These are phyloP conservation scores for Trichoderma hamatum DNA, from an alignment of 2,329 filamentous ascomycete genomes.

Conservation along the genomic window DNA sequence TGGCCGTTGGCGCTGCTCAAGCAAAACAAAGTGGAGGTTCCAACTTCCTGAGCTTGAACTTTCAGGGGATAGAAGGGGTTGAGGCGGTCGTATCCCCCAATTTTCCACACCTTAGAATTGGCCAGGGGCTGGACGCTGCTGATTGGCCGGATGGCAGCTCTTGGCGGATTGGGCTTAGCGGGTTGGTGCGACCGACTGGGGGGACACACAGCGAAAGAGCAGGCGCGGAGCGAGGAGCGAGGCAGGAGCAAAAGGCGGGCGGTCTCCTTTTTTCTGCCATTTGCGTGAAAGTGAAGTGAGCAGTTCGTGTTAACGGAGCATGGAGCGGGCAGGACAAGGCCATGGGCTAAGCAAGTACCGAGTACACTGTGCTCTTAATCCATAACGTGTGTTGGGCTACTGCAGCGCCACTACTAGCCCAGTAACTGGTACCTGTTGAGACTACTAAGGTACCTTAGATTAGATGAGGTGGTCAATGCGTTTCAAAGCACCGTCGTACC, in stretches of 20 bases:
- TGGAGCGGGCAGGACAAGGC: not conserved
- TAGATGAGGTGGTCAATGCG: slow-evolving; percentile 32
- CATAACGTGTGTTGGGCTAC: not conserved
- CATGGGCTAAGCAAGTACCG: not conserved
- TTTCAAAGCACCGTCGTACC: slow-evolving; percentile 28
- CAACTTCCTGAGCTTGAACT: slow-evolving; percentile 26
- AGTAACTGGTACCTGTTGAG: not conserved
- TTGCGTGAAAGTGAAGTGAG: not conserved
- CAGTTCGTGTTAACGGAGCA: slow-evolving; percentile 21
- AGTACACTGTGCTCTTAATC: not conserved
- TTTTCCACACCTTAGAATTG: slow-evolving; percentile 40
- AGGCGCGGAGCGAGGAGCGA: slow-evolving; percentile 1
- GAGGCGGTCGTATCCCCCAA: slow-evolving; percentile 31
- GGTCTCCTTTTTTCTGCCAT: slow-evolving; percentile 11
- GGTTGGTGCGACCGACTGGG: slow-evolving; percentile 35
- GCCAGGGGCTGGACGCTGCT: slow-evolving; percentile 25
- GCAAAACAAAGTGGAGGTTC: slow-evolving; percentile 27
- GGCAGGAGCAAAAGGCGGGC: slow-evolving; percentile 18
- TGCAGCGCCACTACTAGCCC: not conserved
- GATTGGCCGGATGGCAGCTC: slow-evolving; percentile 27
- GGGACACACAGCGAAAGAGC: slow-evolving; percentile 27
- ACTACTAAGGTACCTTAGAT: slow-evolving; percentile 9
- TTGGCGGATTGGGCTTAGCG: slow-evolving; percentile 32
- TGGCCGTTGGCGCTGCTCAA: slow-evolving; percentile 21
- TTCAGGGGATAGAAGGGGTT: slow-evolving; percentile 29